These are phyloP conservation scores for Acacia concinna DNA, from an alignment of 331 rosid genomes.

Conservation along the genomic window DNA sequence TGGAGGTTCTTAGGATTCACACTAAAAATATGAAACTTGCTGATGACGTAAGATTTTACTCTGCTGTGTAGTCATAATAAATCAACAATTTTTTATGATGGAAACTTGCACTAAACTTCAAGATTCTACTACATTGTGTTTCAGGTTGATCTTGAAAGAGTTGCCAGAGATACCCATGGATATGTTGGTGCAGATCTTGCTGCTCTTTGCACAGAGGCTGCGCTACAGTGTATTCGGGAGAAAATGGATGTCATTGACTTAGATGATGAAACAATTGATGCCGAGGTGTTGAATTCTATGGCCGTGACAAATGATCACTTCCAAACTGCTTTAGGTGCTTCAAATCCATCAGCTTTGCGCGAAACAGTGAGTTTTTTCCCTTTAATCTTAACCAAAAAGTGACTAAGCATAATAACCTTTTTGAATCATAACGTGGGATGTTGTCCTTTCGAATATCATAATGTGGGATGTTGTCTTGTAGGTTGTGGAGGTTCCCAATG, in stretches of 20 bases:
- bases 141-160: slow-evolving; percentile 55
- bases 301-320: slow-evolving; percentile 53
- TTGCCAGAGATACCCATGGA: slow-evolving; percentile 51
- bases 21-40: slow-evolving; percentile 56
- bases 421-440: not conserved
- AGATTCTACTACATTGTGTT: not conserved
- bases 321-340: slow-evolving; percentile 43
- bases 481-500: slow-evolving; percentile 58
- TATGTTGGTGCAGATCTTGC: slow-evolving; percentile 57
- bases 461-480: slow-evolving; percentile 16
- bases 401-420: not conserved
- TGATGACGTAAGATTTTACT: slow-evolving; percentile 35
- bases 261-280: slow-evolving; percentile 54
- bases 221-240: slow-evolving; percentile 52
- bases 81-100: not conserved
- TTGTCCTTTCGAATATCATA: not conserved
- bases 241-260: slow-evolving; percentile 50
- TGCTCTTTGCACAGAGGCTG: slow-evolving; percentile 57
- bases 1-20: slow-evolving; percentile 51
- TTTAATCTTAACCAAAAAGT: not conserved
- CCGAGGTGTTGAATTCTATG: slow-evolving; percentile 58
- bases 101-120: not conserved
- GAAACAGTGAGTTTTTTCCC: slow-evolving; percentile 47
- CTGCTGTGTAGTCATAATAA: not conserved
- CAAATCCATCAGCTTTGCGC: slow-evolving; percentile 54